Evolutionary conservation across 768 basidiomycete species (phyloP).

Genomic region (Boletus pseudopeckii): DNA sequence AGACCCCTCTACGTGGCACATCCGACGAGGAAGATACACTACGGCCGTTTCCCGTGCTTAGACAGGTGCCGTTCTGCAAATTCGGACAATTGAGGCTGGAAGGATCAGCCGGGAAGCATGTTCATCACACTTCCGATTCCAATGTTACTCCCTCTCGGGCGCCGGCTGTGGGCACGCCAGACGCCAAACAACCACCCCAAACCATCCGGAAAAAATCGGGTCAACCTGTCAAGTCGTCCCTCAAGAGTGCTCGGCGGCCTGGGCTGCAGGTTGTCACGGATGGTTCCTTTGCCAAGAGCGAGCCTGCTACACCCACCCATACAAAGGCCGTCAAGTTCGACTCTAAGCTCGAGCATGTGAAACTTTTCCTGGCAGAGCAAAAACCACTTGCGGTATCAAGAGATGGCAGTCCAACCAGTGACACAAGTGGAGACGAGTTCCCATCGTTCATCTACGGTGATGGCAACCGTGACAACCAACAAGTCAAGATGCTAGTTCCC

Average conservation of each 20-base stretch:
- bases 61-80: slow-evolving; percentile 16
- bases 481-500: slow-evolving; percentile 57
- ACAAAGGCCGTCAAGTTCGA: slow-evolving; percentile 92
- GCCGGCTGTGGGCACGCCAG: background rate
- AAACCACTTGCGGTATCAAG: slow-evolving; percentile 92
- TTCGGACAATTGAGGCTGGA: slow-evolving; percentile 26
- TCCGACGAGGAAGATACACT: slow-evolving; percentile 32
- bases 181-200: slow-evolving; percentile 21
- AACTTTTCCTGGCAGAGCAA: slow-evolving; percentile 92
- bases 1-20: slow-evolving; percentile 20
- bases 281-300: slow-evolving; percentile 57
- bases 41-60: slow-evolving; percentile 21
- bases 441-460: slow-evolving; percentile 64
- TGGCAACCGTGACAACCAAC: slow-evolving; percentile 31
- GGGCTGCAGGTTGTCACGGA: slow-evolving; percentile 52
- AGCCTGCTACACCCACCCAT: slow-evolving; percentile 74
- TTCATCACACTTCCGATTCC: slow-evolving; percentile 26
- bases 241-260: slow-evolving; percentile 67
- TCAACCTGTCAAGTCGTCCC: slow-evolving; percentile 86
- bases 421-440: slow-evolving; percentile 80
- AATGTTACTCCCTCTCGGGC: background rate
- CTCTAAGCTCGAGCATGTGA: slow-evolving; percentile 86
- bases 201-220: slow-evolving; percentile 89
- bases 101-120: slow-evolving; percentile 16
- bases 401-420: slow-evolving; percentile 82